These are phyloP conservation scores for Penicillium occitanis DNA, from an alignment of 2,329 filamentous ascomycete genomes.

Conservation along the genomic window DNA sequence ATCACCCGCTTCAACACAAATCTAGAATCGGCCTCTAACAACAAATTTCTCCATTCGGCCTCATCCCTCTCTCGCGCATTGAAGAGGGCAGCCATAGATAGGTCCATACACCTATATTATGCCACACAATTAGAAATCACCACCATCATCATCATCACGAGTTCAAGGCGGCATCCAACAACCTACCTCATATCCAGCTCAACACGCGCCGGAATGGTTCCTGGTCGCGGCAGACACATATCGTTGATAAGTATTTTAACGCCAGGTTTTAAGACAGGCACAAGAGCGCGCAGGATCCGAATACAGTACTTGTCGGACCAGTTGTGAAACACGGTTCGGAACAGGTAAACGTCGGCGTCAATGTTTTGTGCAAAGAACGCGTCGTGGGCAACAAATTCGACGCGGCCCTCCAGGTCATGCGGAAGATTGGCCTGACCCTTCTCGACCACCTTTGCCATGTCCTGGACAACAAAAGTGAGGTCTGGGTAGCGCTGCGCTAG, in stretches of 20 bases:
- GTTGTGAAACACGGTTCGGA: constrained; percentile 29
- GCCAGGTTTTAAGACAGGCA: constrained; percentile 24
- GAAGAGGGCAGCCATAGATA: no score
- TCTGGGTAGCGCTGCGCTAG: constrained; percentile 53
- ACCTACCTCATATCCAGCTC: no score
- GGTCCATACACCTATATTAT: no score
- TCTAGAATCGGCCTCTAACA: no score
- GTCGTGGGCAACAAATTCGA: constrained; percentile 16
- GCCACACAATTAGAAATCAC: no score
- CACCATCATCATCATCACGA: no score
- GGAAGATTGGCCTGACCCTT: neutral
- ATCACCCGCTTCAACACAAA: no score
- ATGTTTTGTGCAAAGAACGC: neutral
- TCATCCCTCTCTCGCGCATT: no score
- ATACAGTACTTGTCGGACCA: constrained; percentile 27
- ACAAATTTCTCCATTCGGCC: no score
- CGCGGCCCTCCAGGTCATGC: neutral
- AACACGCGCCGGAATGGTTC: constrained; percentile 13
- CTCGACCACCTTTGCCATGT: constrained; percentile 37
- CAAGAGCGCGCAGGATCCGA: constrained; percentile 25
- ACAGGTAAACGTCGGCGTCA: constrained; percentile 27
- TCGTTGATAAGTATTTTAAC: constrained; percentile 29
- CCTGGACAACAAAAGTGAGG: constrained; percentile 56
- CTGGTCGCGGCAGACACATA: constrained; percentile 26
- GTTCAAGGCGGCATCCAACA: no score